phyloP scores from a whole-genome alignment of 2,329 filamentous ascomycete genomes.

The Aspergillus brunneoviolaceus region DNA sequence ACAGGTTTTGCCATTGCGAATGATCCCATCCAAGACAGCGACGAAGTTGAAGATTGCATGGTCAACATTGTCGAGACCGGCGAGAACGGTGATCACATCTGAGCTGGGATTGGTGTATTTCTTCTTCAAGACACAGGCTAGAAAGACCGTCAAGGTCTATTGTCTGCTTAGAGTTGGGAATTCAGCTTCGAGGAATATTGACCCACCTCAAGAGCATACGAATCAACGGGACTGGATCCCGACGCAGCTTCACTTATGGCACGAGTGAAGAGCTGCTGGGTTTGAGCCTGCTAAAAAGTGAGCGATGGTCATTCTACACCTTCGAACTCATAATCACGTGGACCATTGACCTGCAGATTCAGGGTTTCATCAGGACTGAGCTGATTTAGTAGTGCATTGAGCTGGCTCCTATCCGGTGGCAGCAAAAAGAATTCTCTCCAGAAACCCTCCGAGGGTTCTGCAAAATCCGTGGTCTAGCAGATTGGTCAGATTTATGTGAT shows the following conservation, averaged over 20 bases:
- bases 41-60: slow-evolving; percentile 86
- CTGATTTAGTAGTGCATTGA: slow-evolving; percentile 68
- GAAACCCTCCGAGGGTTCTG: slow-evolving; percentile 80
- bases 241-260: slow-evolving; percentile 69
- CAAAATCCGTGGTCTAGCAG: slow-evolving; percentile 61
- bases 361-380: slow-evolving; percentile 73
- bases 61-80: slow-evolving; percentile 86
- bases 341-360: slow-evolving; percentile 62
- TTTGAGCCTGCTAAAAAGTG: slow-evolving; percentile 54
- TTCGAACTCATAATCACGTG: not conserved
- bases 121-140: slow-evolving; percentile 78
- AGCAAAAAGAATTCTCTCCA: slow-evolving; percentile 96
- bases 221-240: slow-evolving; percentile 60
- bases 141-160: slow-evolving; percentile 85
- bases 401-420: slow-evolving; percentile 68
- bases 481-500: slow-evolving; percentile 15
- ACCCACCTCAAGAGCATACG: slow-evolving; percentile 80
- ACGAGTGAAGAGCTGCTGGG: slow-evolving; percentile 73
- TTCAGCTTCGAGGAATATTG: slow-evolving; percentile 2
- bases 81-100: slow-evolving; percentile 86
- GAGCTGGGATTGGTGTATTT: slow-evolving; percentile 94
- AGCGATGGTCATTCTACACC: slow-evolving; percentile 10
- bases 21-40: slow-evolving; percentile 74
- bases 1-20: slow-evolving; percentile 73
- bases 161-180: slow-evolving; percentile 42